These are phyloP conservation scores for Phytopythium ostracodes DNA, from an alignment of 352 stramenopile genomes.

Conservation along the genomic window DNA sequence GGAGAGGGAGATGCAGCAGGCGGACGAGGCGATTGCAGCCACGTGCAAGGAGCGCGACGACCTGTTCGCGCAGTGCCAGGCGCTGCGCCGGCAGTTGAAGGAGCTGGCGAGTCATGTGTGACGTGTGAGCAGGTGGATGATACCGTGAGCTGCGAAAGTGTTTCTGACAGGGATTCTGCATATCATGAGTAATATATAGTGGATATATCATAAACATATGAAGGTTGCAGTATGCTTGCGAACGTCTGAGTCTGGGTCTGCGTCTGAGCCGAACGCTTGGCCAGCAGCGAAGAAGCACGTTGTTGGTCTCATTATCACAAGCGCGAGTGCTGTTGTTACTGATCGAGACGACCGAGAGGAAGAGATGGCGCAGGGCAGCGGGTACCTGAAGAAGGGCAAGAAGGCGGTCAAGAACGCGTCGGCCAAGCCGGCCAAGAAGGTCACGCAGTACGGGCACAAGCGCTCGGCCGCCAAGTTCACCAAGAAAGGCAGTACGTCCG, in stretches of 20 bases:
- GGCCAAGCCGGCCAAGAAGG: conserved; percentile 71
- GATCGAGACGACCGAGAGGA: neutral
- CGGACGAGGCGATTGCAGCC: conserved; percentile 22
- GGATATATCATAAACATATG: neutral
- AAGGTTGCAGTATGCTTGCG: neutral
- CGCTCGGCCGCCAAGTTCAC: conserved; percentile 80
- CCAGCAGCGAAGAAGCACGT: neutral
- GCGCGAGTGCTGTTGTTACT: no score
- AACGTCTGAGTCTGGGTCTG: neutral
- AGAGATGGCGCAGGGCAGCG: conserved; percentile 75
- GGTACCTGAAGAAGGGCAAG: conserved; percentile 74
- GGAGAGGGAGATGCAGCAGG: conserved; percentile 21
- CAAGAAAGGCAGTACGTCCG: conserved; percentile 82
- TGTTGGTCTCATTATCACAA: no score
- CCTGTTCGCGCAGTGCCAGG: conserved; percentile 58
- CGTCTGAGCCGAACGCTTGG: neutral
- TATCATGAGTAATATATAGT: no score
- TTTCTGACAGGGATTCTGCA: no score
- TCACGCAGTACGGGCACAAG: conserved; percentile 72
- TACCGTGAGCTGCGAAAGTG: neutral
- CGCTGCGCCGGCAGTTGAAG: conserved; percentile 41
- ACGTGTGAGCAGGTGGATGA: neutral
- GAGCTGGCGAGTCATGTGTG: conserved; percentile 3
- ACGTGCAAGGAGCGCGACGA: conserved; percentile 55
- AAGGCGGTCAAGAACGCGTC: conserved; percentile 73